phyloP scores from a whole-genome alignment of 2,329 filamentous ascomycete genomes.

The Exophiala viscosa region DNA sequence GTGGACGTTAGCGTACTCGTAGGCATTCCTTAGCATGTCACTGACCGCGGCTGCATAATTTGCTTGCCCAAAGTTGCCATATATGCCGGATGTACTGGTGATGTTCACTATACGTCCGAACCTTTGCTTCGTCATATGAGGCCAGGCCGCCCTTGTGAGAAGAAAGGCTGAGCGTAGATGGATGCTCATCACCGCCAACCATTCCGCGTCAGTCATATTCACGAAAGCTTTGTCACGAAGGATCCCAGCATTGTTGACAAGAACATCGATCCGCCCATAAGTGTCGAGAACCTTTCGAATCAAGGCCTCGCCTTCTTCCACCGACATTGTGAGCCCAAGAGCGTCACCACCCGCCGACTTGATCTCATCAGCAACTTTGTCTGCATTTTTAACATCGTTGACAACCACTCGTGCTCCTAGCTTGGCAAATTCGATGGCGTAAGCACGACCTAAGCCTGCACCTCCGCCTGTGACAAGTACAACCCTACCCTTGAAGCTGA shows the following conservation, averaged over 20 bases:
- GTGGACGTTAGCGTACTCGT: no score
- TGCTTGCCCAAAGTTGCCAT: slow-evolving; percentile 97
- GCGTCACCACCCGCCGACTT: slow-evolving; percentile 83
- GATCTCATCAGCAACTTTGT: slow-evolving; percentile 86
- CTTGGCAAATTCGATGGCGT: slow-evolving; percentile 80
- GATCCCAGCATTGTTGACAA: slow-evolving; percentile 97
- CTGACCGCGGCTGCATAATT: slow-evolving; percentile 88
- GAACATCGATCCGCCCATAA: slow-evolving; percentile 86
- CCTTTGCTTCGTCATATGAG: slow-evolving; percentile 95
- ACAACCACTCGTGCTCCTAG: slow-evolving; percentile 81
- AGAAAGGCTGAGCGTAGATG: slow-evolving; percentile 94
- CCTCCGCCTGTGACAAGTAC: slow-evolving; percentile 83
- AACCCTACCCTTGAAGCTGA: slow-evolving; percentile 79
- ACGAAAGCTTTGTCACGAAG: slow-evolving; percentile 94
- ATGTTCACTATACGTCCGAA: slow-evolving; percentile 97
- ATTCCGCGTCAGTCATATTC: slow-evolving; percentile 94
- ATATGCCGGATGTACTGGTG: slow-evolving; percentile 92
- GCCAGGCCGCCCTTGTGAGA: slow-evolving; percentile 95
- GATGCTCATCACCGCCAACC: slow-evolving; percentile 87
- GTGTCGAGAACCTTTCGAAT: slow-evolving; percentile 89
- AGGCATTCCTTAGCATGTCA: slow-evolving; percentile 20
- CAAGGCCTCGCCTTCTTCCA: slow-evolving; percentile 84
- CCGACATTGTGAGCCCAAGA: slow-evolving; percentile 84
- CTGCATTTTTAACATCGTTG: slow-evolving; percentile 87
- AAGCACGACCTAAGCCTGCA: slow-evolving; percentile 81